These are phyloP conservation scores for Pyrenopolyporus hunteri DNA, from an alignment of 495 filamentous ascomycete genomes.

Conservation along the genomic window DNA sequence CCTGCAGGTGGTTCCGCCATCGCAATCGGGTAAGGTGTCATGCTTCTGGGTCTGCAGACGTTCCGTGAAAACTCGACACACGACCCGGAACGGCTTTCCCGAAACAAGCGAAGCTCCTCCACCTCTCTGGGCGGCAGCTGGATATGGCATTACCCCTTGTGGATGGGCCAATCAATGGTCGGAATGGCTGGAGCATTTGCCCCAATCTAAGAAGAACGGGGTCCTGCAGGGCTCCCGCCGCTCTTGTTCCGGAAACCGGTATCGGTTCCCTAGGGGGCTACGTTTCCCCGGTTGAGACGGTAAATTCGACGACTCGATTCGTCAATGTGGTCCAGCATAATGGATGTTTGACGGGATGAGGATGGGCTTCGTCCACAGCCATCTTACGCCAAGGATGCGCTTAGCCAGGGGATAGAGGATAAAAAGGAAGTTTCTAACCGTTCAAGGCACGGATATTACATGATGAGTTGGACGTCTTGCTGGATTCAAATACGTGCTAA, in stretches of 20 bases:
- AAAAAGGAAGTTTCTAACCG: neutral
- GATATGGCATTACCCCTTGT: neutral
- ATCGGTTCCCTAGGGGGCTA: slow-evolving; percentile 27
- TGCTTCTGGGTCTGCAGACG: neutral
- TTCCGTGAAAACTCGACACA: slow-evolving; percentile 1
- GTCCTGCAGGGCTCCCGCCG: neutral
- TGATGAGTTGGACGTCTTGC: no score
- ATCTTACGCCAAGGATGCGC: slow-evolving; percentile 8
- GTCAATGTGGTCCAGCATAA: no score
- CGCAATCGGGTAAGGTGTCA: slow-evolving; percentile 20
- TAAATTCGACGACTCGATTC: neutral
- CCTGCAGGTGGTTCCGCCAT: slow-evolving; percentile 22
- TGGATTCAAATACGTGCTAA: no score
- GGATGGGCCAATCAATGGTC: slow-evolving; percentile 21
- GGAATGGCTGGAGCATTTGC: neutral
- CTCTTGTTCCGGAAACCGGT: slow-evolving; percentile 25
- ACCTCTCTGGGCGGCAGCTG: no score
- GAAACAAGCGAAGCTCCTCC: slow-evolving; percentile 8
- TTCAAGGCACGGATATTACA: neutral
- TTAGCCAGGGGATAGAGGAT: neutral
- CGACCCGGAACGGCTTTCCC: slow-evolving; percentile 9
- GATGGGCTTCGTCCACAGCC: neutral
- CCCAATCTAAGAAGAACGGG: slow-evolving; percentile 5
- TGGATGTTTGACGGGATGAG: no score
- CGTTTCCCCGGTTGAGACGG: slow-evolving; percentile 16